Percentiles rank a stretch among this genome's conserved stretches.
Evolutionary conservation across 345 rosid species (phyloP).

Genomic region (Pistacia atlantica): DNA sequence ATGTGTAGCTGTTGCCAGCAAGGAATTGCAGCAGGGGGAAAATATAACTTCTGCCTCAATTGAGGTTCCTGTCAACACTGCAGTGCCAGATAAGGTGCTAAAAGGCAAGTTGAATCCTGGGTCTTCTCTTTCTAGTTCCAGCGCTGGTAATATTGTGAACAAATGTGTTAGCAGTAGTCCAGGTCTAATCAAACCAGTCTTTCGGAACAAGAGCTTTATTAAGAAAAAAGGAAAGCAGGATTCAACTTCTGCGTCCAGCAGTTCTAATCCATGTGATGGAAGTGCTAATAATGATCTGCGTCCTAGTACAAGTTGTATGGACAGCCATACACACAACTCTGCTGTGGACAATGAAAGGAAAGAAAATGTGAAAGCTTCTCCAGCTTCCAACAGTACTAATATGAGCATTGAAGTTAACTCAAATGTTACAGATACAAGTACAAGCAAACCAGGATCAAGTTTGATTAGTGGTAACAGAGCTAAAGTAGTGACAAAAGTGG

Average conservation of each 20-base stretch:
- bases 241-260: constrained; percentile 32
- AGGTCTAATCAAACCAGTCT: constrained; percentile 48
- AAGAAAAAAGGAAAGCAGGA: constrained; percentile 58
- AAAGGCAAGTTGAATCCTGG: constrained; percentile 35
- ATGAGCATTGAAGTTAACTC: constrained; percentile 40
- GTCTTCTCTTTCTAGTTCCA: constrained; percentile 31
- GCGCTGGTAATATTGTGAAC: constrained; percentile 20
- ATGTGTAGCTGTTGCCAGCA: constrained; percentile 4
- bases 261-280: constrained; percentile 28
- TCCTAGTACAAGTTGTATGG: constrained; percentile 38
- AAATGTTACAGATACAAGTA: constrained; percentile 32
- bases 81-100: constrained; percentile 28
- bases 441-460: constrained; percentile 36
- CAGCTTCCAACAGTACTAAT: constrained; percentile 37
- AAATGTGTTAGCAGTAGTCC: constrained; percentile 36
- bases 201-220: constrained; percentile 52
- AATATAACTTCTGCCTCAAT: constrained; percentile 25
- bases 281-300: constrained; percentile 32
- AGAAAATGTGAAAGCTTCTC: constrained; percentile 40
- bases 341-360: constrained; percentile 30
- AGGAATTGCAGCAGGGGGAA: constrained; percentile 24
- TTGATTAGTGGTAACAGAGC: constrained; percentile 30
- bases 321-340: constrained; percentile 19
- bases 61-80: constrained; percentile 23
- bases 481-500: constrained; percentile 40